Evolutionary conservation across 768 basidiomycete genomes (phyloP).

Genomic region (Mycena indigotica): DNA sequence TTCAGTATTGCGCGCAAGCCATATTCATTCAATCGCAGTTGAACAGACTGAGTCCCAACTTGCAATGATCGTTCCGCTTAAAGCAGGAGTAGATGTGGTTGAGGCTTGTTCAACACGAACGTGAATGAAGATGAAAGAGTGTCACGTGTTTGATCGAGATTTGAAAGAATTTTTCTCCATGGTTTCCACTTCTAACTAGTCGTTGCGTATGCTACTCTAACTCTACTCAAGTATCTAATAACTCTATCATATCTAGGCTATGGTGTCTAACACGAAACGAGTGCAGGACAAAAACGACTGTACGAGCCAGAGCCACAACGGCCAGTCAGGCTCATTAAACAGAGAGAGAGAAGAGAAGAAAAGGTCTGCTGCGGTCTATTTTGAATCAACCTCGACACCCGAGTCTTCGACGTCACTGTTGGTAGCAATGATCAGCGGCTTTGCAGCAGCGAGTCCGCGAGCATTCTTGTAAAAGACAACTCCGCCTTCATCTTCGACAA

Average conservation of each 20-base stretch:
- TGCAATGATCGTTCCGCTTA: no score
- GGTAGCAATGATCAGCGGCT: conserved; percentile 44
- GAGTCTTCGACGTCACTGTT: conserved; percentile 51
- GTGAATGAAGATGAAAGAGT: no score
- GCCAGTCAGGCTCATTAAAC: background rate
- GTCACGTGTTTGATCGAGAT: no score
- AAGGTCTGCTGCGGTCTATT: background rate
- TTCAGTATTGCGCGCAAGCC: no score
- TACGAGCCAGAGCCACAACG: background rate
- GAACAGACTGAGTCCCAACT: no score
- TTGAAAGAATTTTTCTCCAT: no score
- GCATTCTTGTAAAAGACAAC: conserved; percentile 64
- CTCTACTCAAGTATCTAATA: background rate
- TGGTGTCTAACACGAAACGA: background rate
- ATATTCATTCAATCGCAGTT: no score
- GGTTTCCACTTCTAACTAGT: no score
- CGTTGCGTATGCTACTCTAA: background rate
- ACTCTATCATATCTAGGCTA: background rate
- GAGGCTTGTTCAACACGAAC: no score
- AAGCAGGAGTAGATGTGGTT: no score
- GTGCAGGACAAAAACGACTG: background rate
- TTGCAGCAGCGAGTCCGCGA: conserved; percentile 47
- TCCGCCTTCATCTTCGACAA: conserved; percentile 64
- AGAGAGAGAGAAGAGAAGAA: background rate
- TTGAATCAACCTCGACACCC: conserved; percentile 52